These are phyloP conservation scores for Claviceps pazoutovae DNA, from an alignment of 2,329 filamentous ascomycete genomes.

Conservation along the genomic window DNA sequence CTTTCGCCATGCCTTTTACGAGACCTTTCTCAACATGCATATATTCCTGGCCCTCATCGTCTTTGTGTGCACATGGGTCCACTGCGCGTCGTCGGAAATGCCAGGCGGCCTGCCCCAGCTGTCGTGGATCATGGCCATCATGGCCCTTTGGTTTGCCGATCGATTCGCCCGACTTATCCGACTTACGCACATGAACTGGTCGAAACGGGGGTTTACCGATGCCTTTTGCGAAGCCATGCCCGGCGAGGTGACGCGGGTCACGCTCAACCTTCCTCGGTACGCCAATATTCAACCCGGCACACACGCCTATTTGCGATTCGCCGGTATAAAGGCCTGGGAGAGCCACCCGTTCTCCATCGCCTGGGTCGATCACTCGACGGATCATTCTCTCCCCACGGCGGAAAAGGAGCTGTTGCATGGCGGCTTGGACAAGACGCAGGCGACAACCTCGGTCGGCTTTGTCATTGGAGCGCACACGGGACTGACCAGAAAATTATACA, in stretches of 20 bases:
- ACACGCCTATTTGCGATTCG: slow-evolving; percentile 62
- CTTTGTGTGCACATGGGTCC: slow-evolving; percentile 63
- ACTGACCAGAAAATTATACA: slow-evolving; percentile 70
- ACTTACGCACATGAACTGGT: slow-evolving; percentile 54
- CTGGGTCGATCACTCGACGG: slow-evolving; percentile 48
- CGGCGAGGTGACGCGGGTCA: slow-evolving; percentile 56
- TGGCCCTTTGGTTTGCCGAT: slow-evolving; percentile 67
- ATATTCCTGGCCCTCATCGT: slow-evolving; percentile 57
- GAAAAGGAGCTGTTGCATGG: slow-evolving; percentile 27
- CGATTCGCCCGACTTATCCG: slow-evolving; percentile 48
- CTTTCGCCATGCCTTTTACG: slow-evolving; percentile 87
- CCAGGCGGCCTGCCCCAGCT: slow-evolving; percentile 53
- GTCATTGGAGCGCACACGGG: slow-evolving; percentile 79
- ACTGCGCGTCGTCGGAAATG: slow-evolving; percentile 51
- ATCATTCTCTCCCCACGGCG: slow-evolving; percentile 23
- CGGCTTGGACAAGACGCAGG: slow-evolving; percentile 24
- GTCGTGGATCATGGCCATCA: slow-evolving; percentile 58
- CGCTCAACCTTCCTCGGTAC: slow-evolving; percentile 53
- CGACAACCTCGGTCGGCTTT: slow-evolving; percentile 54
- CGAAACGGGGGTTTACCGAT: slow-evolving; percentile 42
- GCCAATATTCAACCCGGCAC: slow-evolving; percentile 54
- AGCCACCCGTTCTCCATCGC: slow-evolving; percentile 69
- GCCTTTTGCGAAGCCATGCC: slow-evolving; percentile 55
- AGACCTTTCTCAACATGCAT: slow-evolving; percentile 84
- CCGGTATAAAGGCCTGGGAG: slow-evolving; percentile 52